phyloP scores from a whole-genome alignment of 768 basidiomycete species.

The Tricholomella constricta region DNA sequence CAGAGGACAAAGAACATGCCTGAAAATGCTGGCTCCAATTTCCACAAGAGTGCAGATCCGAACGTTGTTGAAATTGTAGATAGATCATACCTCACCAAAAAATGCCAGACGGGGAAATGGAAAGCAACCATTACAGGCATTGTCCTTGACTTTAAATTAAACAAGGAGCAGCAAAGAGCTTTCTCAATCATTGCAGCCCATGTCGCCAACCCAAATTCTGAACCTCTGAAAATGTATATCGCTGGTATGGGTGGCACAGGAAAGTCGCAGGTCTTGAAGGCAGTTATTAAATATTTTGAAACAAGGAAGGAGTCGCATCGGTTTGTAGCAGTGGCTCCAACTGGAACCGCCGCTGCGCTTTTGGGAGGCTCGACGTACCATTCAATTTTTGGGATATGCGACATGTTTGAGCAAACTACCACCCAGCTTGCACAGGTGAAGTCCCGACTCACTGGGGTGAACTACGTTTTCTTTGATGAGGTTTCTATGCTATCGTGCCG shows the following conservation, averaged over 20 bases:
- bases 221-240: slow-evolving; percentile 31
- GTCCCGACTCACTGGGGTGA: slow-evolving; percentile 26
- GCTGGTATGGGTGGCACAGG: slow-evolving; percentile 37
- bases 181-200: slow-evolving; percentile 21
- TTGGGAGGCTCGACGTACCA: slow-evolving; percentile 40
- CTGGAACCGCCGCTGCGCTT: slow-evolving; percentile 32
- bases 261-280: slow-evolving; percentile 29
- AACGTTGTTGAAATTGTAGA: neutral
- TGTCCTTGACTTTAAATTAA: neutral
- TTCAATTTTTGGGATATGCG: slow-evolving; percentile 32
- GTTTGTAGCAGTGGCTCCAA: slow-evolving; percentile 21
- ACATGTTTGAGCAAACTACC: slow-evolving; percentile 13
- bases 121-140: neutral
- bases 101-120: neutral
- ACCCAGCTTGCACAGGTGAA: slow-evolving; percentile 15
- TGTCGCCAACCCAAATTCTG: neutral
- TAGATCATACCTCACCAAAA: neutral
- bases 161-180: slow-evolving; percentile 10
- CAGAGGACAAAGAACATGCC: neutral
- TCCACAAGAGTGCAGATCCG: neutral
- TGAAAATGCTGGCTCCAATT: neutral
- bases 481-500: slow-evolving; percentile 41
- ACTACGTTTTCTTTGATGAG: slow-evolving; percentile 44
- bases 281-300: slow-evolving; percentile 3
- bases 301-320: neutral